Base-by-base conservation (phyloP, 163 green algal genomes). In the Trebouxiophyceae sp. region DNA sequence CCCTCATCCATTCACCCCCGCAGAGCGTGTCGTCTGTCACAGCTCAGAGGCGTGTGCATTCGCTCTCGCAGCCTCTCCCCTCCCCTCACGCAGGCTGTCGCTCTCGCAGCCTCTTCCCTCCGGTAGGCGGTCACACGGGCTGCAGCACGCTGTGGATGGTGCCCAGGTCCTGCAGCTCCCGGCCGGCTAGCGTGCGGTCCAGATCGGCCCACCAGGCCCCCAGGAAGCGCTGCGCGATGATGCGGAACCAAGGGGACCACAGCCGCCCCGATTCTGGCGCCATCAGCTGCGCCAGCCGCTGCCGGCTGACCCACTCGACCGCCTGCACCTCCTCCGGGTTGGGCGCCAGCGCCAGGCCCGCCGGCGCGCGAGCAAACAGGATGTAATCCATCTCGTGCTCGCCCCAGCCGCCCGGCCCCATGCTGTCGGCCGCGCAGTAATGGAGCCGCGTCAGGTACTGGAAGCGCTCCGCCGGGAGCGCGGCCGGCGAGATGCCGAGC, bases 321-420 rank as follows among this genome's bases (percentile, higher is more conserved):
- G 57, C 78, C 32, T 78, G 68, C 22, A 95, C 86, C 71, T 98
- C 93, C 28, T 98, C 94, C 0, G 89, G 66, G 65, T 98, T 97
- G 12, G 85, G 83, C 23, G 66, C 20, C 46, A 97, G 29, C 39
- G 16, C 8, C 39, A 50, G 39, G 19, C 47, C 47, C 8, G 26
- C 22, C 12, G 81, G 60, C 8, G 77, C 71, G 54, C 78, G 73
- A 30, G 75, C 47, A 32, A 98, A 89, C 2, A 98, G 76, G 54
- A 98, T 90, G 82, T 98, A 98, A 69, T 98, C 93, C 39, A 98
- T 84, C 74, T 99, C 93, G 59, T 99, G 93, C 81, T 99, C 93
- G 2, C 93, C 93, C 92, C 92, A 99, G 7, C 73, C 66, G n/a
- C 82, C 79, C 28, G 84, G 67, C 2, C 77, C 86, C 63, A 81